Conservation (phyloP, 805 yeast genomes). For the Zygotorulaspora chibaensis region DNA sequence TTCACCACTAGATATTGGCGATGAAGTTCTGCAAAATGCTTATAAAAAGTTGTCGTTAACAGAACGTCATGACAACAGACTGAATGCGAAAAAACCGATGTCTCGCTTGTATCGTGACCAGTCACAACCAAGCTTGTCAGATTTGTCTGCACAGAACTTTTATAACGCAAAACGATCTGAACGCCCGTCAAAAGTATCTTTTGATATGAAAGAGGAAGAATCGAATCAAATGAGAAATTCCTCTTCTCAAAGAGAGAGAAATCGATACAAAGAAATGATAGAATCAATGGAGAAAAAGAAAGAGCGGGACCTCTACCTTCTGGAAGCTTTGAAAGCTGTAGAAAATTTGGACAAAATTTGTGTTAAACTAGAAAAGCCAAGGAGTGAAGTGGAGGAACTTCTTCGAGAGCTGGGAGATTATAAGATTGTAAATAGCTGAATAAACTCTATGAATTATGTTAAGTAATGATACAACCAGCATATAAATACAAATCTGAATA, state of each 20-base stretch:
- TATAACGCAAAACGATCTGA: constrained; percentile 11
- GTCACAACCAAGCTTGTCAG: constrained; percentile 11
- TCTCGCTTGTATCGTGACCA: constrained; percentile 6
- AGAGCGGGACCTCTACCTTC: constrained; percentile 25
- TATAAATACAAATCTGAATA: not conserved
- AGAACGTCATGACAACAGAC: not conserved
- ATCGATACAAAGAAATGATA: constrained; percentile 6
- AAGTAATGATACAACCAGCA: constrained; percentile 8
- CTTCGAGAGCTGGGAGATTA: constrained; percentile 49
- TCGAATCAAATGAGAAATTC: constrained; percentile 2
- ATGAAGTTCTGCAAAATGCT: constrained; percentile 27
- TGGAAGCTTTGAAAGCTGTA: constrained; percentile 46
- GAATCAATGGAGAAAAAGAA: constrained; percentile 24
- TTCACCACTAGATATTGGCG: constrained; percentile 25
- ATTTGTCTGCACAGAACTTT: constrained; percentile 5
- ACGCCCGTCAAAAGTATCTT: constrained; percentile 24
- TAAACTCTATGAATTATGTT: not conserved
- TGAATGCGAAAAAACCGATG: constrained; percentile 1
- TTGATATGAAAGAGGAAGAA: constrained; percentile 18
- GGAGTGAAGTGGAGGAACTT: constrained; percentile 49
- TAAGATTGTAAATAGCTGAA: constrained; percentile 41
- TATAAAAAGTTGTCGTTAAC: constrained; percentile 28
- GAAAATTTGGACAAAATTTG: constrained; percentile 64
- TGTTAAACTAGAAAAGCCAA: constrained; percentile 58
- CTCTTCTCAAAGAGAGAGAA: constrained; percentile 3